Conservation (phyloP, 108 stramenopile genomes). For the Thalassiosira profunda region DNA sequence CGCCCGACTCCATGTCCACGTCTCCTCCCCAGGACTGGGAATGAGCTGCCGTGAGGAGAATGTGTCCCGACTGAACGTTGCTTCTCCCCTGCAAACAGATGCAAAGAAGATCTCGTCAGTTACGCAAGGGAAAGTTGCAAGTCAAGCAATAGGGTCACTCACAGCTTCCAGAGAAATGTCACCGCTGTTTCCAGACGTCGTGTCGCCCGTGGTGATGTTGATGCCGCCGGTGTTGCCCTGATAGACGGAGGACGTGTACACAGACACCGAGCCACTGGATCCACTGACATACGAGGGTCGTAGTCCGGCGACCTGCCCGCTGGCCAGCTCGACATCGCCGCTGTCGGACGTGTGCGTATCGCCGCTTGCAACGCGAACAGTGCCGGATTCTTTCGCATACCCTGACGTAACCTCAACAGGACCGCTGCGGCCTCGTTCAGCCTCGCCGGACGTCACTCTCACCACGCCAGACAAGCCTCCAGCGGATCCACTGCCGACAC, state of each 20-base stretch:
- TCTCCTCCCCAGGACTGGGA: no score
- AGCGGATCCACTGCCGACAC: neutral
- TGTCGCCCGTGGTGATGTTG: conserved; percentile 11
- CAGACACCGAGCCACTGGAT: neutral
- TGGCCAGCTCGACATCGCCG: conserved; percentile 27
- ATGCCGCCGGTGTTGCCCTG: conserved; percentile 12
- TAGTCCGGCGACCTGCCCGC: neutral
- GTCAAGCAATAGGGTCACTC: no score
- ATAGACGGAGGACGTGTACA: neutral
- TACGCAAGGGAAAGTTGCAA: no score
- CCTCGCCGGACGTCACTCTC: conserved; percentile 7
- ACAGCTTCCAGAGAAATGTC: neutral
- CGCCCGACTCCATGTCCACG: no score
- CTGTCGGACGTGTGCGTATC: conserved; percentile 1
- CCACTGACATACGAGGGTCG: neutral
- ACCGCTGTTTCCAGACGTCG: conserved; percentile 5
- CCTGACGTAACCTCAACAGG: neutral
- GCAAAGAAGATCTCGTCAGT: no score
- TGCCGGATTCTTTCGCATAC: conserved; percentile 3
- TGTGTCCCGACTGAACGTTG: no score
- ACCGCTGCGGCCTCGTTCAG: neutral
- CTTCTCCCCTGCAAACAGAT: no score
- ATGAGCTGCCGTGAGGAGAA: no score
- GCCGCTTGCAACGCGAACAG: conserved; percentile 17
- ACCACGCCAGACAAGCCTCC: conserved; percentile 23